A percentile compares a stretch with the other conserved stretches of the same genome.
phyloP scores from a whole-genome alignment of 2,329 filamentous ascomycete species.

The Fusarium mundagurra region DNA sequence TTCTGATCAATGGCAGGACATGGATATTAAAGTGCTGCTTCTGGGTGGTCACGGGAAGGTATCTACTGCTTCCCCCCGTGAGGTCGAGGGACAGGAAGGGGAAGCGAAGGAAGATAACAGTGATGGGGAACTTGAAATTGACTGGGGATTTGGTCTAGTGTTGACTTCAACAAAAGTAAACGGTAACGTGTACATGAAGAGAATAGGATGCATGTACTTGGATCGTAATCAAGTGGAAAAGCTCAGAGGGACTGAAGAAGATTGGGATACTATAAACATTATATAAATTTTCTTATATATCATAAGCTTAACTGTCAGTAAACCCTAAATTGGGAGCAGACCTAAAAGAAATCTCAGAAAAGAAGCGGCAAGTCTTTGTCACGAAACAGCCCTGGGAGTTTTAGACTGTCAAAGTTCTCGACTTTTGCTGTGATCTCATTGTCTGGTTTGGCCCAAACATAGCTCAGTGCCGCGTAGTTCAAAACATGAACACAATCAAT shows the following conservation, averaged over 20 bases:
- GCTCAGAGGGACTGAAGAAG: fast-evolving
- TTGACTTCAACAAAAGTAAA: fast-evolving
- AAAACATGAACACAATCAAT: not conserved
- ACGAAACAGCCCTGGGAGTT: not conserved
- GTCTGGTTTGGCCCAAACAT: not conserved
- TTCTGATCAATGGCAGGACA: not conserved
- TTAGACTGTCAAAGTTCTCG: not conserved
- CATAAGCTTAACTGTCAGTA: not conserved
- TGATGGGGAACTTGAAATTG: fast-evolving
- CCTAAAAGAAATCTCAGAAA: not conserved
- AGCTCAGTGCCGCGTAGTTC: not conserved
- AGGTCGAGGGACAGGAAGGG: not conserved
- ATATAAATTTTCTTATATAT: not conserved
- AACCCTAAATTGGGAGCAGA: not conserved
- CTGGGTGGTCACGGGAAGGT: fast-evolving
- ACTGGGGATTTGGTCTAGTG: not conserved
- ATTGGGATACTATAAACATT: not conserved
- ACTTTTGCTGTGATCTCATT: not conserved
- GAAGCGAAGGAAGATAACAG: fast-evolving
- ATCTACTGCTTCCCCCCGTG: fast-evolving
- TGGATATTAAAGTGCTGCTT: not conserved
- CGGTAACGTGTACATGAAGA: fast-evolving
- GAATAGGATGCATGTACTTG: not conserved
- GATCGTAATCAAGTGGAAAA: fast-evolving
- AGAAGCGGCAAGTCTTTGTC: not conserved